These are phyloP conservation scores for Collybia mongolica DNA, from an alignment of 768 basidiomycete genomes.

Conservation along the genomic window DNA sequence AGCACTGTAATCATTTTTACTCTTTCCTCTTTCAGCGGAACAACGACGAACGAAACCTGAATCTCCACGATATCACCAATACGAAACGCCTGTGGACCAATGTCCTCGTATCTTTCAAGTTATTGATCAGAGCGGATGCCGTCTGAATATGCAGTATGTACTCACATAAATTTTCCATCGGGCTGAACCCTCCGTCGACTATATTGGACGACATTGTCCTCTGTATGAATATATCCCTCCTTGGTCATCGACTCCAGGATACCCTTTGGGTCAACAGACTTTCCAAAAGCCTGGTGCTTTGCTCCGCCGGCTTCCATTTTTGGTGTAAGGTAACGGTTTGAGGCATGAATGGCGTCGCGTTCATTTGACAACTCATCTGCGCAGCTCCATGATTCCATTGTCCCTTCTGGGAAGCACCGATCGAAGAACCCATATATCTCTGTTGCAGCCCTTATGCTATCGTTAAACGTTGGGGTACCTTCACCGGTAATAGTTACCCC, in stretches of 20 bases:
- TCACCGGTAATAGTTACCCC: not conserved
- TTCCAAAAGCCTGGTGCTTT: constrained; percentile 4
- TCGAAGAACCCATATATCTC: not conserved
- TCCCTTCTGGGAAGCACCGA: not conserved
- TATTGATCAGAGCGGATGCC: not conserved
- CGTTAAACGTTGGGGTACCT: not conserved
- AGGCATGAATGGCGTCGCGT: not conserved
- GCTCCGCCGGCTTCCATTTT: not conserved
- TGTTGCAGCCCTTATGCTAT: not conserved
- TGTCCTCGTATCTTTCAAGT: not conserved
- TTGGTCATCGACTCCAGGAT: constrained; percentile 6
- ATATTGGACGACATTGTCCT: not conserved
- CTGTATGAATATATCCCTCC: not conserved
- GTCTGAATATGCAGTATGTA: not conserved
- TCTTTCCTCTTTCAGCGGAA: constrained; percentile 3
- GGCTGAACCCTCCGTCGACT: not conserved
- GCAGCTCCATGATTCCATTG: not conserved
- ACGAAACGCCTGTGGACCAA: not conserved
- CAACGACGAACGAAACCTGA: not conserved
- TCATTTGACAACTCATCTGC: not conserved
- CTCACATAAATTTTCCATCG: not conserved
- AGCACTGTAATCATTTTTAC: too few species aligned
- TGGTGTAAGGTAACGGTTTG: constrained; percentile 11
- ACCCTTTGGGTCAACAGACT: constrained; percentile 6
- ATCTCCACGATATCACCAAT: constrained; percentile 1